Evolutionary conservation across 164 flowering plant species (phyloP).

Genomic region (Akebia trifoliata): DNA sequence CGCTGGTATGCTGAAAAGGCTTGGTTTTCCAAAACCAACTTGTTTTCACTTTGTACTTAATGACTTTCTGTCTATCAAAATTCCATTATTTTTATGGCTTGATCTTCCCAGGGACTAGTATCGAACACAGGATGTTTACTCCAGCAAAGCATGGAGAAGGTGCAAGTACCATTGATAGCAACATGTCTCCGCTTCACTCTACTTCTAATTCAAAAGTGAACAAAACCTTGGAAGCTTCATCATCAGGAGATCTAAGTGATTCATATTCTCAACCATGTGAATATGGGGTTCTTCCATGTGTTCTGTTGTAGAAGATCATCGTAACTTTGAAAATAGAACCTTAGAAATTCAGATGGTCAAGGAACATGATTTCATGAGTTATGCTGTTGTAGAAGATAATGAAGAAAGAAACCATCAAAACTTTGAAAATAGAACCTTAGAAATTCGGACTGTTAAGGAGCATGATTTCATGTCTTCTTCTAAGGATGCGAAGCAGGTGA

Average conservation of each 20-base stretch:
- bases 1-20: constrained; percentile 28
- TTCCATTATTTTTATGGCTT: not conserved
- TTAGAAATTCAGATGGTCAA: constrained; percentile 8
- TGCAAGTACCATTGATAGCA: constrained; percentile 6
- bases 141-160: constrained; percentile 12
- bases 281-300: constrained; percentile 9
- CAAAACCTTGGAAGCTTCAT: constrained; percentile 7
- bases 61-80: no score
- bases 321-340: constrained; percentile 13
- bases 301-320: constrained; percentile 10
- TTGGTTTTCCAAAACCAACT: not conserved
- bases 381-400: no score
- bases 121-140: constrained; percentile 6
- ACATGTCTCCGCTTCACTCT: constrained; percentile 10
- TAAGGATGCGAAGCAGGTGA: constrained; percentile 33
- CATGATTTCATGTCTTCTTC: constrained; percentile 17
- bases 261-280: constrained; percentile 21
- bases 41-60: not conserved
- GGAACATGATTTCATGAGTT: constrained; percentile 9
- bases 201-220: constrained; percentile 13
- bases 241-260: constrained; percentile 16
- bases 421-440: constrained; percentile 13
- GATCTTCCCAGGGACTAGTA: constrained; percentile 24
- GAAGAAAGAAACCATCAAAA: constrained; percentile 16
- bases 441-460: constrained; percentile 4